Evolutionary conservation across 2,329 filamentous ascomycete genomes (phyloP).

Genomic region (Hortaea werneckii): DNA sequence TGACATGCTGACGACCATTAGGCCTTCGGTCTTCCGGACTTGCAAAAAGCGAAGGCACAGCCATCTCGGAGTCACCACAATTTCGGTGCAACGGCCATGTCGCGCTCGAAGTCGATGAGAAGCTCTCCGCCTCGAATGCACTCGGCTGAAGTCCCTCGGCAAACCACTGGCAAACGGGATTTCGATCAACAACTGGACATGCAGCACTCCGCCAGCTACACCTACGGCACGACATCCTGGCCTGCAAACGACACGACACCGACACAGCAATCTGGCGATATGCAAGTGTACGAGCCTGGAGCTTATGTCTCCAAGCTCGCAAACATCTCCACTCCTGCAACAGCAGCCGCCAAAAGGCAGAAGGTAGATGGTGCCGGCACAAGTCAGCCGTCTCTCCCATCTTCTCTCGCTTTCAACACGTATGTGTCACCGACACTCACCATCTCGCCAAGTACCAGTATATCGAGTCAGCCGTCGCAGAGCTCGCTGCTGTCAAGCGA

Average conservation of each 20-base stretch:
- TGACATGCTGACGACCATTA: not conserved
- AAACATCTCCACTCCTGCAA: slow-evolving; percentile 10
- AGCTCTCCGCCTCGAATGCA: slow-evolving; percentile 4
- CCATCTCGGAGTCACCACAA: slow-evolving; percentile 3
- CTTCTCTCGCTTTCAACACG: slow-evolving; percentile 9
- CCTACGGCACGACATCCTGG: slow-evolving; percentile 13
- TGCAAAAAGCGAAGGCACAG: not conserved
- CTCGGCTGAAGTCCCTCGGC: slow-evolving; percentile 3
- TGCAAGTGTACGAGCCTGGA: slow-evolving; percentile 17
- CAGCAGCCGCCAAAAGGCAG: slow-evolving; percentile 15
- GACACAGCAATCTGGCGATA: slow-evolving; percentile 3
- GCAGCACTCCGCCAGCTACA: slow-evolving; percentile 13
- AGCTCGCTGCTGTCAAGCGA: slow-evolving; percentile 18
- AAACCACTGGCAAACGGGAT: slow-evolving; percentile 17
- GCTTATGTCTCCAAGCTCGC: slow-evolving; percentile 20
- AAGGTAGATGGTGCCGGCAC: slow-evolving; percentile 11
- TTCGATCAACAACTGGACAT: slow-evolving; percentile 13
- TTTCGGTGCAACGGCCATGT: slow-evolving; percentile 7
- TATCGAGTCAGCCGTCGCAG: slow-evolving; percentile 18
- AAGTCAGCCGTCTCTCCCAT: slow-evolving; percentile 7
- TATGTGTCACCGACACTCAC: slow-evolving; percentile 11
- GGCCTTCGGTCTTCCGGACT: not conserved
- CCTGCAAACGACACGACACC: slow-evolving; percentile 21
- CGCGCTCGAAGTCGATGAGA: slow-evolving; percentile 6
- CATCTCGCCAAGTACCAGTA: slow-evolving; percentile 19